Base-by-base conservation (phyloP, 2,329 filamentous ascomycete species). In the Eutypella sp. region DNA sequence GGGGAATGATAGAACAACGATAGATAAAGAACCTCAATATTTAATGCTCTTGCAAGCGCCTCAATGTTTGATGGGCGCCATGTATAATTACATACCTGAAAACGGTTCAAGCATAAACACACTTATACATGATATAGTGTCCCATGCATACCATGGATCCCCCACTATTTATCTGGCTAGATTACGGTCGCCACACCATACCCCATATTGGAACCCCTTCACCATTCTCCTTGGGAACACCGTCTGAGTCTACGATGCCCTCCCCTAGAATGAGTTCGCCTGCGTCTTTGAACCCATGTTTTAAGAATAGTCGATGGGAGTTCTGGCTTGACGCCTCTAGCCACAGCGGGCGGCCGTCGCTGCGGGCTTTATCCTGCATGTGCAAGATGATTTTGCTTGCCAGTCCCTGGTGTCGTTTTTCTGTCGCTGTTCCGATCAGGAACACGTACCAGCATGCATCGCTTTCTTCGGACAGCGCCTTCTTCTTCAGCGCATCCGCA, bases 131-230 rank as follows among this genome's bases (percentile, higher is more conserved):
- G n/a, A n/a, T n/a, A n/a, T n/a, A n/a, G n/a, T n/a, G n/a, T n/a
- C n/a, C n/a, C n/a, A n/a, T n/a, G n/a, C n/a, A n/a, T n/a, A n/a
- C n/a, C n/a, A n/a, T n/a, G n/a, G n/a, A n/a, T n/a, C n/a, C n/a
- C n/a, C n/a, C n/a, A n/a, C n/a, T n/a, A n/a, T n/a, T n/a, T n/a
- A n/a, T n/a, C n/a, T n/a, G n/a, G n/a, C n/a, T 39, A 24, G 18
- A 39, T 39, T n/a, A 39, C 8, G 47, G 47, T 29, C 49, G 40
- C 47, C 49, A 50, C 16, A 52, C 37, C 49, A 52, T 52, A 5
- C 40, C 49, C 47, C 44, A 52, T 5, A 20, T 49, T 19, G 44
- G 43, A 4, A 52, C 42, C 2, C 47, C 49, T n/a, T 47, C 47
- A 4, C 47, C 49, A 3, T 45, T 43, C 8, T 47, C 33, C 42